These are phyloP conservation scores for Parastagonospora avenae DNA, from an alignment of 2,329 filamentous ascomycete genomes.

Conservation along the genomic window DNA sequence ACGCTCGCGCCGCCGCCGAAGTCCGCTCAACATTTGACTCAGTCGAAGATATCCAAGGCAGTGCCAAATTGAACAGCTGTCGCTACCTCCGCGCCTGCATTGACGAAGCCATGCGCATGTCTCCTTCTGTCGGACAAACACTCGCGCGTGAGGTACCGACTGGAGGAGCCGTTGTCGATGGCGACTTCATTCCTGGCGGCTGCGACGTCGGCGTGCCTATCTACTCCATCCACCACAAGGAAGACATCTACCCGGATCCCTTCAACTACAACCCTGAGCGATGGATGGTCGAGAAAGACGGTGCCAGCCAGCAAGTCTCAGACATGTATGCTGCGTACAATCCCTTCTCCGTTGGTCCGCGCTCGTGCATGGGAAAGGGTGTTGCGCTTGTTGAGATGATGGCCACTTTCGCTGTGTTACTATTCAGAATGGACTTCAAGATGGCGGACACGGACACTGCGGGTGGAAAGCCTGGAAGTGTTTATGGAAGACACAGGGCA, in stretches of 20 bases:
- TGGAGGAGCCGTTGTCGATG: constrained; percentile 26
- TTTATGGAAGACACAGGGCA: constrained; percentile 10
- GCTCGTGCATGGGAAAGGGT: constrained; percentile 72
- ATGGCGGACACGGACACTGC: constrained; percentile 12
- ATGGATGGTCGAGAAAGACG: constrained; percentile 24
- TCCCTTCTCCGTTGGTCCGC: constrained; percentile 69
- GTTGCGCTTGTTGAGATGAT: constrained; percentile 69
- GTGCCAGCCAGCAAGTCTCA: constrained; percentile 3
- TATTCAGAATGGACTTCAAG: constrained; percentile 63
- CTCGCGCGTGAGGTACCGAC: constrained; percentile 26
- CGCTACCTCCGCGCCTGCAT: constrained; percentile 38
- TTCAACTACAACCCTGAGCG: constrained; percentile 24
- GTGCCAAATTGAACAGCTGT: constrained; percentile 23
- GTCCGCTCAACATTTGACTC: constrained; percentile 19
- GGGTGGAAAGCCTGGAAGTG: constrained; percentile 6
- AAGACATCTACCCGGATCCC: constrained; percentile 21
- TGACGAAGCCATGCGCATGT: constrained; percentile 40
- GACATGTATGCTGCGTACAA: constrained; percentile 56
- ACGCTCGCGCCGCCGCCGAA: constrained; percentile 19
- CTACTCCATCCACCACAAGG: constrained; percentile 34
- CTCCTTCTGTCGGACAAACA: constrained; percentile 24
- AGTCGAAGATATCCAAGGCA: constrained; percentile 23
- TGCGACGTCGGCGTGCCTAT: constrained; percentile 25
- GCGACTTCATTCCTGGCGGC: constrained; percentile 25
- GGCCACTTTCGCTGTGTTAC: constrained; percentile 61